These are phyloP conservation scores for Thelonectria discophora DNA, from an alignment of 2,329 filamentous ascomycete species.

Conservation along the genomic window DNA sequence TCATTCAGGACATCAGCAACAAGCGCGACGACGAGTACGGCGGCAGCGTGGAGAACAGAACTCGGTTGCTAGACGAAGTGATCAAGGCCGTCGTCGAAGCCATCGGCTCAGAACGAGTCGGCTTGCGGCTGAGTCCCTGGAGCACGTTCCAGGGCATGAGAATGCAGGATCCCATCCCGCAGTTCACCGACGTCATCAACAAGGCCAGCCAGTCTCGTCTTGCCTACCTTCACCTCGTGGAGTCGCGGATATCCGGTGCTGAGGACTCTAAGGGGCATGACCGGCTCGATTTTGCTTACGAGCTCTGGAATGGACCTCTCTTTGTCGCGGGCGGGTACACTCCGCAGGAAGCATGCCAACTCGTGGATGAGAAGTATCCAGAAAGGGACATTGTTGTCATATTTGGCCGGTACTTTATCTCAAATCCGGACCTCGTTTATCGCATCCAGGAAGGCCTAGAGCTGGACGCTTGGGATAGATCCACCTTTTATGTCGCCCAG, in stretches of 20 bases:
- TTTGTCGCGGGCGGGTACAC: conserved; percentile 49
- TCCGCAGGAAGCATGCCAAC: conserved; percentile 31
- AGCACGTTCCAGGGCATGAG: conserved; percentile 69
- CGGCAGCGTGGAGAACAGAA: conserved; percentile 61
- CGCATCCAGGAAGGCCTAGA: conserved; percentile 40
- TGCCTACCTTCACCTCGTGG: conserved; percentile 69
- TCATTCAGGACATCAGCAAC: conserved; percentile 62
- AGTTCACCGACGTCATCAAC: conserved; percentile 67
- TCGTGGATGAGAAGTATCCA: conserved; percentile 44
- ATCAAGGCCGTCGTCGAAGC: conserved; percentile 50
- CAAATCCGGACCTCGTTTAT: conserved; percentile 42
- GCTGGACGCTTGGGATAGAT: conserved; percentile 39
- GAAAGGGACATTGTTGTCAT: conserved; percentile 46
- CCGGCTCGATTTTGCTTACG: conserved; percentile 46
- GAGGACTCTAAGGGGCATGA: conserved; percentile 50
- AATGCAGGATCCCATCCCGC: conserved; percentile 69
- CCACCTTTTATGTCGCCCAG: conserved; percentile 40
- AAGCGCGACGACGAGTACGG: conserved; percentile 61
- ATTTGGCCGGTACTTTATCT: conserved; percentile 46
- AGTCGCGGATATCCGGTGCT: conserved; percentile 61
- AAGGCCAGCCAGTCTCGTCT: conserved; percentile 62
- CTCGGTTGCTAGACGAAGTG: conserved; percentile 62
- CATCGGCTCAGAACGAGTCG: conserved; percentile 61
- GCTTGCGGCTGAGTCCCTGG: conserved; percentile 69
- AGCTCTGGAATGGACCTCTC: conserved; percentile 46